Evolutionary conservation across 805 yeast species (phyloP), one percentile per base, ranked within the genome.

Genomic region (Metschnikowia proteae): DNA sequence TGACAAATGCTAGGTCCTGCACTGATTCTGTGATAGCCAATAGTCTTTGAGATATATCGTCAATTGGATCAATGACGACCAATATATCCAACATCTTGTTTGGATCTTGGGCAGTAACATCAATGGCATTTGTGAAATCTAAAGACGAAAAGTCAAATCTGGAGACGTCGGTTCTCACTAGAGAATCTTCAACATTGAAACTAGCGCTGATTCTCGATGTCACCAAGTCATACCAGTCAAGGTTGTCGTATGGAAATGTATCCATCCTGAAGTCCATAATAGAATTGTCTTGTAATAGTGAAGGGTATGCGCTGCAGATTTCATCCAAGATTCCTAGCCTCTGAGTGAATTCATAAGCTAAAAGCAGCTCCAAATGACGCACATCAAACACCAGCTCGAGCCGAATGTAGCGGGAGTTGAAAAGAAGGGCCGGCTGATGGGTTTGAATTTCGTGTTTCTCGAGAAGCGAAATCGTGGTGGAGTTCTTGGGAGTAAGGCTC

Each of bases 41-140:
- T 6, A 82, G 58, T 43, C 78, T 79, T 58, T 88, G 98, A 0
- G 95, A 78, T 11, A 68, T 58, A 55, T 86, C 91, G 50, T 79
- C 78, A 1, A 82, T 64, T 1, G 98, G 97, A 61, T 94, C 90
- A 35, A 88, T 59, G 1, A 86, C 65, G 0, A 86, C 68, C 4
- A 79, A 64, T 4, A 90, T 59, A 51, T 85, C 85, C 22, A 89
- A 61, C 13, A 66, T 63, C 30, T 76, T 72, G 2, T 60, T 48
- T 5, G 36, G 3, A 6, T 53, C 55, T 51, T 56, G 52, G 7
- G 56, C 59, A 0, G 52, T 38, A 9, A 69, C 47, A 32, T 57
- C 62, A 30, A 71, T 50, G 1, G 70, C 53, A 48, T 68, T 65
- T 6, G 60, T 54, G 37, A 51, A 51, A 29, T 64, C 60, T 46